Conservation (phyloP, 352 stramenopile species). For the Phytophthora agathidicida region DNA sequence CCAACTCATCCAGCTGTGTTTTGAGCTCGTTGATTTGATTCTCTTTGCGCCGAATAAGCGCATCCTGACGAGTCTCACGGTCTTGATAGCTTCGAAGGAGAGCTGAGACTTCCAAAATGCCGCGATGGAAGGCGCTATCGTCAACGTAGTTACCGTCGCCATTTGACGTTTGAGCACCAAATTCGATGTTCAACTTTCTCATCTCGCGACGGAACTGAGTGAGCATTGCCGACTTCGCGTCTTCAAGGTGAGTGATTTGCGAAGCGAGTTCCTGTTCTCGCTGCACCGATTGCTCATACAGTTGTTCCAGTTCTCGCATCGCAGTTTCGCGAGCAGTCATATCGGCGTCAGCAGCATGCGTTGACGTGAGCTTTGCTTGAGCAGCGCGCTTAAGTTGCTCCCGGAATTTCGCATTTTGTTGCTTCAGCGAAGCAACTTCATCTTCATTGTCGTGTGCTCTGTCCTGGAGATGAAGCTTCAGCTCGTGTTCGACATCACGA, state of each 20-base stretch:
- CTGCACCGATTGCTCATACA: slow-evolving; percentile 34
- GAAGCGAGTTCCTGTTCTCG: slow-evolving; percentile 37
- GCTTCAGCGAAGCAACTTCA: slow-evolving; percentile 32
- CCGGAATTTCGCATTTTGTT: slow-evolving; percentile 33
- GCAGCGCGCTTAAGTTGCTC: slow-evolving; percentile 35
- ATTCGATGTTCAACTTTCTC: slow-evolving; percentile 45
- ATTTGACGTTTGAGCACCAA: slow-evolving; percentile 16
- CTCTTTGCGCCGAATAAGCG: slow-evolving; percentile 53
- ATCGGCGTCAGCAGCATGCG: slow-evolving; percentile 23
- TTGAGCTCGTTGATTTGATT: slow-evolving; percentile 50
- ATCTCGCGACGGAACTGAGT: slow-evolving; percentile 50
- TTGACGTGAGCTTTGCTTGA: slow-evolving; percentile 26
- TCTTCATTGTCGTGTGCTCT: slow-evolving; percentile 32
- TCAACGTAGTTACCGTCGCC: slow-evolving; percentile 12
- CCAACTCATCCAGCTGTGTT: slow-evolving; percentile 28
- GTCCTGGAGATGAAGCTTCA: slow-evolving; percentile 29
- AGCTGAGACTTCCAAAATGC: slow-evolving; percentile 40
- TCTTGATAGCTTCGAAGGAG: slow-evolving; percentile 52
- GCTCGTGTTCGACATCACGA: slow-evolving; percentile 15
- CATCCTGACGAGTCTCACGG: slow-evolving; percentile 47
- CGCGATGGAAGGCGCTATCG: slow-evolving; percentile 30
- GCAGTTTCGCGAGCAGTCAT: slow-evolving; percentile 15
- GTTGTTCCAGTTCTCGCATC: slow-evolving; percentile 34
- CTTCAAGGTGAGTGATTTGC: slow-evolving; percentile 47
- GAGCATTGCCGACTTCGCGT: slow-evolving; percentile 41